Conservation (phyloP, 129 eudicot species). For the Chrysanthemum seticuspe region DNA sequence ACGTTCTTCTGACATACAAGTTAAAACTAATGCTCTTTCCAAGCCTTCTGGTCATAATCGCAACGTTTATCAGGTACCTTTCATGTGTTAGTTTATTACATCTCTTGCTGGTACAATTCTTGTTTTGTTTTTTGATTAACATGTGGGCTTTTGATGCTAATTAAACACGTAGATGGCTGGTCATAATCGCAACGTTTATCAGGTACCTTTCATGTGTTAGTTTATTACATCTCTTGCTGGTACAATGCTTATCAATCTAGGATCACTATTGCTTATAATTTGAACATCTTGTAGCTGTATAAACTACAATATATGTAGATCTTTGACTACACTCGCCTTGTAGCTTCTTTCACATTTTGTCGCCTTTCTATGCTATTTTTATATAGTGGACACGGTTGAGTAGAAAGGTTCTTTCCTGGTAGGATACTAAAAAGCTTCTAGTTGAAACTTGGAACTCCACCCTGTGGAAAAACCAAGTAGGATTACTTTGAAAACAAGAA, state of each 20-base stretch:
- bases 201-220: too few relatives aligned
- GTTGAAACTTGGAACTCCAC: neutral
- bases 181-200: too few relatives aligned
- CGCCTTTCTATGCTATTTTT: slow-evolving; percentile 3
- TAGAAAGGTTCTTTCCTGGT: slow-evolving; percentile 25
- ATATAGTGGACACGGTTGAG: slow-evolving; percentile 34
- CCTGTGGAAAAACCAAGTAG: neutral
- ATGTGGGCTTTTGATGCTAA: too few relatives aligned
- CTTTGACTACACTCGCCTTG: slow-evolving; percentile 26
- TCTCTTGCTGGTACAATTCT: too few relatives aligned
- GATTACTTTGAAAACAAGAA: neutral
- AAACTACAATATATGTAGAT: slow-evolving; percentile 19
- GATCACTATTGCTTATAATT: slow-evolving; percentile 16
- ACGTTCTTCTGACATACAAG: too few relatives aligned
- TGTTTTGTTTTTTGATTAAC: too few relatives aligned
- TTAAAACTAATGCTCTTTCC: too few relatives aligned
- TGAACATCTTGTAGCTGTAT: slow-evolving; percentile 26
- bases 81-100: too few relatives aligned
- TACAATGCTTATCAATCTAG: slow-evolving; percentile 22
- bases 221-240: too few relatives aligned
- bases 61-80: too few relatives aligned
- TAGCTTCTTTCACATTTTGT: slow-evolving; percentile 16
- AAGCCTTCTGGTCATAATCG: too few relatives aligned
- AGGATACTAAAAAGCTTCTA: slow-evolving; percentile 11
- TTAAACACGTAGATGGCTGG: too few relatives aligned